phyloP scores from a whole-genome alignment of 352 stramenopile species.

The Globisporangium takayamanum region DNA sequence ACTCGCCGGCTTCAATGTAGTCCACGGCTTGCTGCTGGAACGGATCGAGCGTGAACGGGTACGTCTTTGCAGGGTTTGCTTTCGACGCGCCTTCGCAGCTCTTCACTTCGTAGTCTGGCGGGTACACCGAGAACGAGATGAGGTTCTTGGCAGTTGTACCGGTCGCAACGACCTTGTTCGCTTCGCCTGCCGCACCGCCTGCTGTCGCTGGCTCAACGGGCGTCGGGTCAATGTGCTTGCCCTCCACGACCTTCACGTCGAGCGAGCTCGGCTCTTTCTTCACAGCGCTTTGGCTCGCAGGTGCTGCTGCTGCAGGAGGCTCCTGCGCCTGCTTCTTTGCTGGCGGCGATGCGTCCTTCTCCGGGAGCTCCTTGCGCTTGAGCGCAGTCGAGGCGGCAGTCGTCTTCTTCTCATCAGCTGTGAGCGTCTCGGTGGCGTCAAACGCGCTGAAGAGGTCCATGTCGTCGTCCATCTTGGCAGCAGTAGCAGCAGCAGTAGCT shows the following conservation, averaged over 20 bases:
- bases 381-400: conserved; percentile 14
- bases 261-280: conserved; percentile 24
- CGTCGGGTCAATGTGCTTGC: conserved; percentile 70
- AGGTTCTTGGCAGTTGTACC: conserved; percentile 95
- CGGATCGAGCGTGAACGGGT: conserved; percentile 97
- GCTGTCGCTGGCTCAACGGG: conserved; percentile 20
- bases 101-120: conserved; percentile 49
- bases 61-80: conserved; percentile 93
- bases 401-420: conserved; percentile 39
- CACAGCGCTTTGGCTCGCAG: conserved; percentile 1
- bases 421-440: conserved; percentile 76
- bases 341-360: conserved; percentile 21
- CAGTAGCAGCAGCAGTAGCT: background rate
- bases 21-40: conserved; percentile 96
- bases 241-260: conserved; percentile 57
- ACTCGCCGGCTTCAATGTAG: conserved; percentile 96
- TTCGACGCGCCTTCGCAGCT: conserved; percentile 39
- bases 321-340: conserved; percentile 44
- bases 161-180: conserved; percentile 76
- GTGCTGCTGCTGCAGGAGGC: conserved; percentile 2
- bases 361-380: conserved; percentile 43
- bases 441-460: conserved; percentile 94
- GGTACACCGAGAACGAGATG: conserved; percentile 92
- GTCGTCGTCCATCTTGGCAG: conserved; percentile 58
- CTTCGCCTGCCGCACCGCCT: background rate